Percentiles rank a stretch among this genome's conserved stretches.
phyloP scores from a whole-genome alignment of 305 asterid genomes.

The Fraxinus xanthoxyloides region DNA sequence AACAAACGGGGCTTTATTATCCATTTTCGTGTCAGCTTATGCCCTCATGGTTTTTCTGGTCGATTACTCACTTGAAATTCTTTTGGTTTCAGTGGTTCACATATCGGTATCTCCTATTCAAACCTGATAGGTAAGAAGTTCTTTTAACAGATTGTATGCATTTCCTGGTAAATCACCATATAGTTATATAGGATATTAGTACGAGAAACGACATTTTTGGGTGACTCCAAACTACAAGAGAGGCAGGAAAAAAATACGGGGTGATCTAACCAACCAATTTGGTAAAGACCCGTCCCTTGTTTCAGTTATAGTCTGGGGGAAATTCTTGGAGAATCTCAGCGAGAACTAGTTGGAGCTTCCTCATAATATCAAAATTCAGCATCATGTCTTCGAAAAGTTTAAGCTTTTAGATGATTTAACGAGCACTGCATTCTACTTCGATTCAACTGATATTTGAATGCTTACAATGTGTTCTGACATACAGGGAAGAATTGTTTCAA shows the following conservation, averaged over 20 bases:
- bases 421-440: neutral
- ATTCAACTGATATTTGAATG: neutral
- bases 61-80: constrained; percentile 17
- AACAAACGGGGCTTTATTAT: no score
- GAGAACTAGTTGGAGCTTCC: neutral
- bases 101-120: constrained; percentile 77
- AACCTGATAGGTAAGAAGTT: constrained; percentile 66
- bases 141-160: neutral
- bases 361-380: neutral
- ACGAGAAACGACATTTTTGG: neutral
- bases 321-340: neutral
- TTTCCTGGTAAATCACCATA: neutral
- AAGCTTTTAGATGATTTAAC: neutral
- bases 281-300: neutral
- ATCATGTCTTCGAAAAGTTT: neutral
- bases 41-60: neutral
- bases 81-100: constrained; percentile 72
- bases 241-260: neutral
- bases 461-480: neutral
- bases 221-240: neutral
- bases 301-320: neutral
- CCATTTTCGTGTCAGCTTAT: neutral
- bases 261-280: neutral
- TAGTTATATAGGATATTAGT: neutral
- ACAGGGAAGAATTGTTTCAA: constrained; percentile 68